phyloP scores from a whole-genome alignment of 345 rosid species.

The Sisymbrium irio region DNA sequence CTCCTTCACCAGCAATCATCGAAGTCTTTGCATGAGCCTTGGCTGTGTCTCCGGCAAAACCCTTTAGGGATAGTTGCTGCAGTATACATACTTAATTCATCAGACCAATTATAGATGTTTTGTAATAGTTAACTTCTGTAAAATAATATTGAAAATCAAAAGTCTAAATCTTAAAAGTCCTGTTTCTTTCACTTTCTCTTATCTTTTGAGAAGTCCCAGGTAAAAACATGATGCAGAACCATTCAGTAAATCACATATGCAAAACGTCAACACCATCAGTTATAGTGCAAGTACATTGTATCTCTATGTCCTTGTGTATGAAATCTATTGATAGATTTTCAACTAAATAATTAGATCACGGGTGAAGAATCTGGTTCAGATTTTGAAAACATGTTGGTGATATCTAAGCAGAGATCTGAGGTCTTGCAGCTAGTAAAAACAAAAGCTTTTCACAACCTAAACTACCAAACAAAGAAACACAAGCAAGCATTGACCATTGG shows the following conservation, averaged over 20 bases:
- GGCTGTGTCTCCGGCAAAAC: conserved; percentile 99
- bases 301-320: not conserved
- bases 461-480: conserved; percentile 31
- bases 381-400: conserved; percentile 32
- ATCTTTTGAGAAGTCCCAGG: not conserved
- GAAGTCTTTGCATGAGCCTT: conserved; percentile 99
- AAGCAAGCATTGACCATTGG: conserved; percentile 27
- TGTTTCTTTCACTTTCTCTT: not conserved
- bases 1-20: conserved; percentile 99
- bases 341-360: conserved; percentile 48
- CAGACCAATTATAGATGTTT: not conserved
- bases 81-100: conserved; percentile 27
- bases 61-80: conserved; percentile 97
- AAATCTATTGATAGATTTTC: conserved; percentile 14
- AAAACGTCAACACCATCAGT: conserved; percentile 1
- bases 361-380: conserved; percentile 50
- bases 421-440: conserved; percentile 25
- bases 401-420: conserved; percentile 32
- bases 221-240: not conserved
- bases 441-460: conserved; percentile 20
- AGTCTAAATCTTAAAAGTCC: not conserved
- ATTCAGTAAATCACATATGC: conserved; percentile 4
- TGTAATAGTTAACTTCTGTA: not conserved
- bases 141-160: not conserved
- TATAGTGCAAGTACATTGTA: not conserved